Conservation (phyloP, 495 filamentous ascomycete species). For the Aspergillus egyptiacus region DNA sequence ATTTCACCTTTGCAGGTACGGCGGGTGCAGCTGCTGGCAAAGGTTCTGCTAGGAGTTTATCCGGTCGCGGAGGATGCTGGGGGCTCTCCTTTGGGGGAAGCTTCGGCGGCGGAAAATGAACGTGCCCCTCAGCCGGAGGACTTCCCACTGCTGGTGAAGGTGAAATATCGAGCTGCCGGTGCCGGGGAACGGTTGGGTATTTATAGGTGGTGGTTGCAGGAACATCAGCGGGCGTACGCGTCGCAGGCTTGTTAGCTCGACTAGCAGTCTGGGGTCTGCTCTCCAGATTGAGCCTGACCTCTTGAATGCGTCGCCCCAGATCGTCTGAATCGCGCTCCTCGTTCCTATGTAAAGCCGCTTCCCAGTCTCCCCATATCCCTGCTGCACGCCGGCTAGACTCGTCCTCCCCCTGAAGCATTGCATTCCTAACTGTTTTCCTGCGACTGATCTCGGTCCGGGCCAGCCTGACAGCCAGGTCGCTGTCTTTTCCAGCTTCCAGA, state of each 20-base stretch:
- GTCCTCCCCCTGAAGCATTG: constrained; percentile 51
- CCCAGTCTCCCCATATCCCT: constrained; percentile 61
- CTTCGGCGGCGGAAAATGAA: constrained; percentile 39
- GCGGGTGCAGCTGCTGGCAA: constrained; percentile 12
- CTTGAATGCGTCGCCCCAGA: constrained; percentile 44
- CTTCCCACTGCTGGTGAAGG: constrained; percentile 15
- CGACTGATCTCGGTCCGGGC: constrained; percentile 69
- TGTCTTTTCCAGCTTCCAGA: constrained; percentile 64
- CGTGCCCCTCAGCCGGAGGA: constrained; percentile 19
- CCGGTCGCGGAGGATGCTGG: constrained; percentile 31
- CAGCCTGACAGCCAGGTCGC: constrained; percentile 70
- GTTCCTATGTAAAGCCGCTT: constrained; percentile 32
- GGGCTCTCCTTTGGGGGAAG: constrained; percentile 45
- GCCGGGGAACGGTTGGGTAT: constrained; percentile 51
- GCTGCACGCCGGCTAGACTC: constrained; percentile 52
- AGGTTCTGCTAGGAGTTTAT: constrained; percentile 20
- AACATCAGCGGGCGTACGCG: constrained; percentile 12
- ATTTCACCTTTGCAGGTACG: constrained; percentile 26
- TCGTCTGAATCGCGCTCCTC: constrained; percentile 26
- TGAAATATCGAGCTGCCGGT: constrained; percentile 27
- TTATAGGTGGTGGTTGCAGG: constrained; percentile 31
- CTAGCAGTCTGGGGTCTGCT: constrained; percentile 13
- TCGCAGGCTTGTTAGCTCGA: constrained; percentile 9
- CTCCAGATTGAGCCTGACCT: constrained; percentile 36
- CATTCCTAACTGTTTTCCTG: constrained; percentile 53